Evolutionary conservation across 805 yeast species (phyloP).

Genomic region (Jamesozyma piceae): DNA sequence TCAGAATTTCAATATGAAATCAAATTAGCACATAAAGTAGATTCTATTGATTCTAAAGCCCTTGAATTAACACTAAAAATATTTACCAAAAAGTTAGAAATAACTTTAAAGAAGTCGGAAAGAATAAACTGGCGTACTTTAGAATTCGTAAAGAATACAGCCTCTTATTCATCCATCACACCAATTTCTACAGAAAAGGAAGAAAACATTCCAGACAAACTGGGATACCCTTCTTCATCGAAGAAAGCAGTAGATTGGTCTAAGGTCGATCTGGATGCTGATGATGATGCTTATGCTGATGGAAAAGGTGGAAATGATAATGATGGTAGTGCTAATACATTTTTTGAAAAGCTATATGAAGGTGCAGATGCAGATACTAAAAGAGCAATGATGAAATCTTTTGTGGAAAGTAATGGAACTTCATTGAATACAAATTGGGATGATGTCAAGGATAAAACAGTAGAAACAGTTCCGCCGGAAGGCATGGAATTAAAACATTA

Average conservation of each 20-base stretch:
- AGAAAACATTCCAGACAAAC: background rate
- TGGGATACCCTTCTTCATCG: constrained; percentile 54
- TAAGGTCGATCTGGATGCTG: constrained; percentile 40
- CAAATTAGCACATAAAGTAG: constrained; percentile 46
- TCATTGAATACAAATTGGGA: constrained; percentile 89
- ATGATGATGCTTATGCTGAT: constrained; percentile 38
- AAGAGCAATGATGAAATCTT: constrained; percentile 96
- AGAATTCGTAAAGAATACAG: constrained; percentile 10
- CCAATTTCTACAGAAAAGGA: background rate
- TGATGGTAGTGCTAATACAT: constrained; percentile 47
- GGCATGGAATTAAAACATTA: constrained; percentile 57
- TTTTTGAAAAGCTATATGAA: constrained; percentile 65
- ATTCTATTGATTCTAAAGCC: constrained; percentile 21
- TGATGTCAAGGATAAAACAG: constrained; percentile 60
- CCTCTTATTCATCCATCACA: background rate
- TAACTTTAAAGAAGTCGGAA: constrained; percentile 42
- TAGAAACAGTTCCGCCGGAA: constrained; percentile 65
- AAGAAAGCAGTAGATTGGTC: constrained; percentile 65
- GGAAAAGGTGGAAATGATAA: constrained; percentile 39
- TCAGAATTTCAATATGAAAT: constrained; percentile 52
- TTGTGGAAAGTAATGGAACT: constrained; percentile 88
- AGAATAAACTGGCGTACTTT: constrained; percentile 43
- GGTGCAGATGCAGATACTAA: constrained; percentile 80
- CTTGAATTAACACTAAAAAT: constrained; percentile 29
- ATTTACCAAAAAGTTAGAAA: constrained; percentile 66